These are phyloP conservation scores for Ophiostoma ulmi DNA, from an alignment of 2,329 filamentous ascomycete genomes.

Conservation along the genomic window DNA sequence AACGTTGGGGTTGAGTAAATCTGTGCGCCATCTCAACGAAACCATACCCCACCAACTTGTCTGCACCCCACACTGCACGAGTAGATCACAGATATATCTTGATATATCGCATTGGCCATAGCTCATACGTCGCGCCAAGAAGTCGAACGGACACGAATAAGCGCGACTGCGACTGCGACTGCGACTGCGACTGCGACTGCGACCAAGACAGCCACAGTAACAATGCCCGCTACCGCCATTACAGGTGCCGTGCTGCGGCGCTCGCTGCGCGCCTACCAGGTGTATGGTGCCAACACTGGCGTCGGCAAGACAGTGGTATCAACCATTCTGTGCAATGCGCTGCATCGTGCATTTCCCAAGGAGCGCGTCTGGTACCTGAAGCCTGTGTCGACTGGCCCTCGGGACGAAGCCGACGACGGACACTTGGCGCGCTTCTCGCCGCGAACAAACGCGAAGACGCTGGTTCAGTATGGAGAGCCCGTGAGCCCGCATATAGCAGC, in stretches of 20 bases:
- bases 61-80: neutral
- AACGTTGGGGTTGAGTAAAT: slow-evolving; percentile 14
- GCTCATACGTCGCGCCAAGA: neutral
- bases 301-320: slow-evolving; percentile 81
- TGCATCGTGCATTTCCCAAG: slow-evolving; percentile 44
- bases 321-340: slow-evolving; percentile 62
- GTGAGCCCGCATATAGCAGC: slow-evolving; percentile 61
- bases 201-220: slow-evolving; percentile 1
- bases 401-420: slow-evolving; percentile 37
- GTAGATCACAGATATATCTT: neutral
- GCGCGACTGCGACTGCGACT: no score
- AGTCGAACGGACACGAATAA: neutral
- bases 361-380: slow-evolving; percentile 58
- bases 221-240: slow-evolving; percentile 13
- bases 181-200: neutral
- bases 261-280: slow-evolving; percentile 62
- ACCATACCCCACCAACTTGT: neutral
- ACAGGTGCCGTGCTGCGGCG: slow-evolving; percentile 55
- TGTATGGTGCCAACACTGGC: slow-evolving; percentile 79
- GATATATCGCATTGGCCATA: neutral
- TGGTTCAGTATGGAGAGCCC: slow-evolving; percentile 68
- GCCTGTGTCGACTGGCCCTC: slow-evolving; percentile 71
- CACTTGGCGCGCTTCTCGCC: slow-evolving; percentile 21
- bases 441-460: slow-evolving; percentile 4
- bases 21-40: slow-evolving; percentile 8